phyloP scores from a whole-genome alignment of 2,329 filamentous ascomycete species.

The Trichoderma lentiforme region DNA sequence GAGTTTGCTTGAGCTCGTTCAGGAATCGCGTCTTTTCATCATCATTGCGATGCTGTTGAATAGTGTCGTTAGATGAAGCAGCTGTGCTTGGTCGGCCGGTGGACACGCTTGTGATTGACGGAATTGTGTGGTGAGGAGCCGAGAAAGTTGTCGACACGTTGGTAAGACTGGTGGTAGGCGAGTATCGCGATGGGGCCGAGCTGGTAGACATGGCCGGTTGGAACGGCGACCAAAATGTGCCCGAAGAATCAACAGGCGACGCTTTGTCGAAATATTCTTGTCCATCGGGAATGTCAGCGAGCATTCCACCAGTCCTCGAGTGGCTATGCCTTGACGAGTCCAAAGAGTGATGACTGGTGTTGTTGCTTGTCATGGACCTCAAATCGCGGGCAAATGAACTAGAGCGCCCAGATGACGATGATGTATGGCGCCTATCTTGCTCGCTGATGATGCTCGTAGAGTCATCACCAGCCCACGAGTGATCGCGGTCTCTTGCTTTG shows the following conservation, averaged over 20 bases:
- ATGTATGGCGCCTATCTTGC: conserved; percentile 47
- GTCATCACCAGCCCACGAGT: conserved; percentile 47
- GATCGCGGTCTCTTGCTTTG: conserved; percentile 44
- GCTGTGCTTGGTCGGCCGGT: conserved; percentile 61
- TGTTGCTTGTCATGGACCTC: conserved; percentile 43
- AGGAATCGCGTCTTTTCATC: conserved; percentile 78
- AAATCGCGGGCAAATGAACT: conserved; percentile 55
- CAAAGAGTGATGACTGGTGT: conserved; percentile 66
- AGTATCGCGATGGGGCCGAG: conserved; percentile 58
- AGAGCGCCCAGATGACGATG: conserved; percentile 42
- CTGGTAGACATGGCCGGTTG: conserved; percentile 64
- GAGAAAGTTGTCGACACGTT: conserved; percentile 53
- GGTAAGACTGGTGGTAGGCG: conserved; percentile 59
- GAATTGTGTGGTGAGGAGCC: conserved; percentile 39
- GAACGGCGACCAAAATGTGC: conserved; percentile 88
- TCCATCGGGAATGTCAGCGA: conserved; percentile 65
- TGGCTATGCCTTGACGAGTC: conserved; percentile 64
- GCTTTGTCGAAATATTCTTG: conserved; percentile 67
- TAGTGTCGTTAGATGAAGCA: conserved; percentile 18
- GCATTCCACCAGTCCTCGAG: conserved; percentile 53
- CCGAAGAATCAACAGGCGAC: conserved; percentile 69
- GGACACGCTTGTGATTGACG: conserved; percentile 46
- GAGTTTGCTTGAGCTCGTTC: conserved; percentile 69
- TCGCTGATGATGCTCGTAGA: conserved; percentile 54
- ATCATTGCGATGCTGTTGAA: conserved; percentile 34